phyloP scores from a whole-genome alignment of 805 yeast genomes.

The Cyberlindnera mycetangii region DNA sequence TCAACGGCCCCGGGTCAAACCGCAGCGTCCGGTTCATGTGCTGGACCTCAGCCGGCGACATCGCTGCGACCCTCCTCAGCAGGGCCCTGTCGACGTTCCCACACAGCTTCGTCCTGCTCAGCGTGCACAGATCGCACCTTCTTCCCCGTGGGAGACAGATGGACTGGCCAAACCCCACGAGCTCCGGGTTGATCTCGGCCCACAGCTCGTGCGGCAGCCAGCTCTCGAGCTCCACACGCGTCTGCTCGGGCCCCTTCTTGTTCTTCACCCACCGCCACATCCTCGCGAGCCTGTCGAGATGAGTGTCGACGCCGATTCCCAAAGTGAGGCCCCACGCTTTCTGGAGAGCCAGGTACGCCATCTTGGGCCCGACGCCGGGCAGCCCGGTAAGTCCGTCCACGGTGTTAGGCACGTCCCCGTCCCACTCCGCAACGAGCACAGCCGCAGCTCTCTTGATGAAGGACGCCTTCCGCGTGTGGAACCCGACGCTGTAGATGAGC shows the following conservation, averaged over 20 bases:
- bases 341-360: slow-evolving; percentile 82
- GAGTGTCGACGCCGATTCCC: slow-evolving; percentile 96
- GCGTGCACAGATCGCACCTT: slow-evolving; percentile 68
- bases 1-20: slow-evolving; percentile 39
- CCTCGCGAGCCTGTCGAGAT: slow-evolving; percentile 74
- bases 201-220: slow-evolving; percentile 77
- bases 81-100: slow-evolving; percentile 50
- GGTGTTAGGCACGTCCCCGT: slow-evolving; percentile 71
- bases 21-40: slow-evolving; percentile 32
- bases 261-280: slow-evolving; percentile 76
- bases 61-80: slow-evolving; percentile 30
- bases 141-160: slow-evolving; percentile 71
- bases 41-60: slow-evolving; percentile 21
- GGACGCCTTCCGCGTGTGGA: slow-evolving; percentile 74
- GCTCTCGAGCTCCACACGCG: slow-evolving; percentile 61
- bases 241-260: slow-evolving; percentile 66
- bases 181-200: slow-evolving; percentile 79
- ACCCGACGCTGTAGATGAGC: slow-evolving; percentile 79
- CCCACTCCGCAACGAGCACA: slow-evolving; percentile 46
- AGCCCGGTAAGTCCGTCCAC: slow-evolving; percentile 60
- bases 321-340: slow-evolving; percentile 72
- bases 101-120: slow-evolving; percentile 54
- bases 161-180: slow-evolving; percentile 94
- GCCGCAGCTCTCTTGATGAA: slow-evolving; percentile 63
- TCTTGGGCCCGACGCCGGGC: slow-evolving; percentile 96